Conservation (phyloP, 139 green algal genomes). For the Mesotaenium endlicherianum region DNA sequence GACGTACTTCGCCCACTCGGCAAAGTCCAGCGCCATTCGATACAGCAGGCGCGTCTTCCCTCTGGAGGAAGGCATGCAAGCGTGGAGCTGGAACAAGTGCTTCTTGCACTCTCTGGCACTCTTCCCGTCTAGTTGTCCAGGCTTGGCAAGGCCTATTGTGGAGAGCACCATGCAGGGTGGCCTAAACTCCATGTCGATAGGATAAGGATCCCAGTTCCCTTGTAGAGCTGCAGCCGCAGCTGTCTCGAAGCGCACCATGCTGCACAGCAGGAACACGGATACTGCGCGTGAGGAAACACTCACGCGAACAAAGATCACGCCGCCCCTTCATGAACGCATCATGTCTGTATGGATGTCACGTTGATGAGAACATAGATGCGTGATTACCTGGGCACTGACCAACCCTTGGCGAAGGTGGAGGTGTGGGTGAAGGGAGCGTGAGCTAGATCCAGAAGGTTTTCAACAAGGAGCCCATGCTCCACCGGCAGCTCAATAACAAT, state of each 20-base stretch:
- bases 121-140: slow-evolving; percentile 77
- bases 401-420: slow-evolving; percentile 93
- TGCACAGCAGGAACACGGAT: too few species aligned
- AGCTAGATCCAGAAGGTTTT: slow-evolving; percentile 97
- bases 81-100: slow-evolving; percentile 96
- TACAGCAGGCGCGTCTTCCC: slow-evolving; percentile 94
- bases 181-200: slow-evolving; percentile 96
- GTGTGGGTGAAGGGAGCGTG: slow-evolving; percentile 99
- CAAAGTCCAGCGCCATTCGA: slow-evolving; percentile 95
- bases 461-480: slow-evolving; percentile 95
- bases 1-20: slow-evolving; percentile 78
- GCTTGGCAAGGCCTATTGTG: slow-evolving; percentile 85
- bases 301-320: too few species aligned
- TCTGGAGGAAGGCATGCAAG: slow-evolving; percentile 82
- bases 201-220: slow-evolving; percentile 96
- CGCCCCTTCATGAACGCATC: too few species aligned
- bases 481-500: slow-evolving; percentile 91
- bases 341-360: too few species aligned
- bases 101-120: slow-evolving; percentile 71
- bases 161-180: slow-evolving; percentile 87
- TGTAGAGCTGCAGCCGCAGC: slow-evolving; percentile 40
- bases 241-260: slow-evolving; percentile 75
- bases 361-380: too few species aligned
- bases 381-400: slow-evolving; percentile 90
- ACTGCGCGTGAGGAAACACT: too few species aligned